Evolutionary conservation across 495 filamentous ascomycete species (phyloP).

Genomic region (Trichoderma gamsii): DNA sequence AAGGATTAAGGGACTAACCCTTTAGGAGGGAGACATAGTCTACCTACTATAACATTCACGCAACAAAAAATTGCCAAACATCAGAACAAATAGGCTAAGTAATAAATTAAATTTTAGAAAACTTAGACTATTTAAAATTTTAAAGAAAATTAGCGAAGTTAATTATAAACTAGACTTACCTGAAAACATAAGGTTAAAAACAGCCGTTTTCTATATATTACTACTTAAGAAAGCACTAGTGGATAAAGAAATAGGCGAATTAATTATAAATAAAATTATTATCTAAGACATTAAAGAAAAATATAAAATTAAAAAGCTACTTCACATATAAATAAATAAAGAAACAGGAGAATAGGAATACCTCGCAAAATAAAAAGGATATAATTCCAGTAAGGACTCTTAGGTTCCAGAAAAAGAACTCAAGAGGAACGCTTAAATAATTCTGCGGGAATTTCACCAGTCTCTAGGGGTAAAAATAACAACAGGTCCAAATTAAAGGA

Average conservation of each 20-base stretch:
- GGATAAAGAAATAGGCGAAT: constrained; percentile 11
- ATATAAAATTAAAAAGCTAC: constrained; percentile 18
- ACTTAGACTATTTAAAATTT: constrained; percentile 25
- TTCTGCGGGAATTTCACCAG: no score
- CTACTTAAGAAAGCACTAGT: constrained; percentile 15
- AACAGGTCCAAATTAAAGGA: no score
- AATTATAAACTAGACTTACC: constrained; percentile 20
- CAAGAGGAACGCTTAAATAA: no score
- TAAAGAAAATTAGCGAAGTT: constrained; percentile 9
- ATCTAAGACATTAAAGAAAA: constrained; percentile 8
- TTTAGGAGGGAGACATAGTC: no score
- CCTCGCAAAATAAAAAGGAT: no score
- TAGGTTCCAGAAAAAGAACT: no score
- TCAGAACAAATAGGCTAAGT: constrained; percentile 29
- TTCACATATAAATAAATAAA: not conserved
- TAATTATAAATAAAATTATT: constrained; percentile 14
- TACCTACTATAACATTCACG: constrained; percentile 25
- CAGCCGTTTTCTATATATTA: constrained; percentile 17
- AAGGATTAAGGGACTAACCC: no score
- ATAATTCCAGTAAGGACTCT: no score
- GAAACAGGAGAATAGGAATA: no score
- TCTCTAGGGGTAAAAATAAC: no score
- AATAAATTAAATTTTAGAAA: constrained; percentile 29
- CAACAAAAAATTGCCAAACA: constrained; percentile 23
- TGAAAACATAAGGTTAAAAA: constrained; percentile 15